These are phyloP conservation scores for Glaciozyma antarctica DNA, from an alignment of 768 basidiomycete genomes.

Conservation along the genomic window DNA sequence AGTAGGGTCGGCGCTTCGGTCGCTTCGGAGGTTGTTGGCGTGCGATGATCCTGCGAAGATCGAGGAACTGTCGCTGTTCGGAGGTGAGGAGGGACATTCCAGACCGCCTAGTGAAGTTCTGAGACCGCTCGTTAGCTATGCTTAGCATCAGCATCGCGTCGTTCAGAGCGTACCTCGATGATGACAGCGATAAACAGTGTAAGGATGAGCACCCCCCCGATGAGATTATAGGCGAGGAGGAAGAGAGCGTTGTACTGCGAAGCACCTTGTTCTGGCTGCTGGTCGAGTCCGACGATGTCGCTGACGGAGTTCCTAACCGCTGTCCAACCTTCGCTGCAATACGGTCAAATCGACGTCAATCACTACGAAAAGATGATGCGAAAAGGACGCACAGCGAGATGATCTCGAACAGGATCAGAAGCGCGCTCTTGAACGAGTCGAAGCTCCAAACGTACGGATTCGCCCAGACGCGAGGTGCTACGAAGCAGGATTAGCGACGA, in stretches of 20 bases:
- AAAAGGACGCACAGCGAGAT: constrained; percentile 52
- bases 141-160: constrained; percentile 4
- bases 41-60: constrained; percentile 75
- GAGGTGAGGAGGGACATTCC: constrained; percentile 77
- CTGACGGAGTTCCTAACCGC: constrained; percentile 78
- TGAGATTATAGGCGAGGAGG: constrained; percentile 79
- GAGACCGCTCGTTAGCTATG: constrained; percentile 51
- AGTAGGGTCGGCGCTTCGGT: constrained; percentile 54
- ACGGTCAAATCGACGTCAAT: no score
- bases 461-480: constrained; percentile 77
- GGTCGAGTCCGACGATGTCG: constrained; percentile 59
- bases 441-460: constrained; percentile 84
- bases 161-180: constrained; percentile 48
- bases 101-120: constrained; percentile 73
- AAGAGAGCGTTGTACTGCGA: constrained; percentile 75
- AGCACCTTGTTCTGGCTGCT: constrained; percentile 61
- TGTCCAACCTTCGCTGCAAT: constrained; percentile 64
- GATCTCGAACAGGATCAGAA: constrained; percentile 91
- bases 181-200: constrained; percentile 51
- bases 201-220: constrained; percentile 82
- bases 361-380: no score
- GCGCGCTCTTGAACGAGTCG: constrained; percentile 68
- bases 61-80: constrained; percentile 87
- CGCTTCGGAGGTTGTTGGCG: constrained; percentile 78
- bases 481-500: constrained; percentile 41